Conservation (phyloP, 805 yeast genomes). For the Sugiyamaella qingdaonensis region DNA sequence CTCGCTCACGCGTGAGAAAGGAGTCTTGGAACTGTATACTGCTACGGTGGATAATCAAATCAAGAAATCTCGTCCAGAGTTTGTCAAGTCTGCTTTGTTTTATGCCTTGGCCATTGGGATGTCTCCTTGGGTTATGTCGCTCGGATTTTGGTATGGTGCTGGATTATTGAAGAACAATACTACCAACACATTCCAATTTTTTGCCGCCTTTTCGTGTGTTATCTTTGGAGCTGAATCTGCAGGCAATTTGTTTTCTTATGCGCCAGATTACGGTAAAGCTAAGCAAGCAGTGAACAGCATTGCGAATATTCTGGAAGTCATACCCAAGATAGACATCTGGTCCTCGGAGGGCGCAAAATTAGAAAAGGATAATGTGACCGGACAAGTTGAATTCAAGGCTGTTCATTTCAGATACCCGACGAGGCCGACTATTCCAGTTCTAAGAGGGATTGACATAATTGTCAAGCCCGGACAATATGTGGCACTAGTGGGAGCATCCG, state of each 20-base stretch:
- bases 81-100: constrained; percentile 32
- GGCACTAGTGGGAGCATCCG: constrained; percentile 66
- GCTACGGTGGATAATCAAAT: constrained; percentile 29
- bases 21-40: constrained; percentile 32
- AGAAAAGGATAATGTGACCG: constrained; percentile 35
- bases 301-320: constrained; percentile 29
- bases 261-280: constrained; percentile 43
- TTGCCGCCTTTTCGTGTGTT: constrained; percentile 36
- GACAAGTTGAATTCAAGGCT: constrained; percentile 50
- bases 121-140: constrained; percentile 37
- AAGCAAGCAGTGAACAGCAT: constrained; percentile 34
- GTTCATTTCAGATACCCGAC: constrained; percentile 65
- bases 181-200: constrained; percentile 33
- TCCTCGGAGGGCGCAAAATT: constrained; percentile 28
- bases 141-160: constrained; percentile 43
- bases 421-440: constrained; percentile 46
- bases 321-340: constrained; percentile 34
- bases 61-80: constrained; percentile 24
- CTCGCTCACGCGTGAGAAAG: constrained; percentile 38
- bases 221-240: constrained; percentile 41
- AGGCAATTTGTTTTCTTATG: constrained; percentile 37
- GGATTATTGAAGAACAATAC: constrained; percentile 31
- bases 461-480: constrained; percentile 50
- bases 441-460: constrained; percentile 46
- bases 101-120: constrained; percentile 38